A percentile compares a stretch with the other conserved stretches of the same genome.
phyloP scores from a whole-genome alignment of 768 basidiomycete species.

The Panaeolus cyanescens region DNA sequence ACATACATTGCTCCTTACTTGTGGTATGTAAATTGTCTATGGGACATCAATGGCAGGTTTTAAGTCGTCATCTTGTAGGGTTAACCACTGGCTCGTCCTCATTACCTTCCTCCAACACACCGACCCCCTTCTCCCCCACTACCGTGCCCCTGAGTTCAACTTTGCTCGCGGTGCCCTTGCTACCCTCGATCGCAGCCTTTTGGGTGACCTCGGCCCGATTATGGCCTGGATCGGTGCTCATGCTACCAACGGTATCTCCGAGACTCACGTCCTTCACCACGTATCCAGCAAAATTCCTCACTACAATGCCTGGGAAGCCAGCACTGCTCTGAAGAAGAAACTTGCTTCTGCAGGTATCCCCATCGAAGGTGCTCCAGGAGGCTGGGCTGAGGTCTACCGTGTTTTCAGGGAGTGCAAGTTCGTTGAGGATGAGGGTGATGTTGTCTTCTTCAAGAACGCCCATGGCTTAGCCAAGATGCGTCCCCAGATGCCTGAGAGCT shows the following conservation, averaged over 20 bases:
- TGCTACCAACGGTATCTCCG: constrained; percentile 90
- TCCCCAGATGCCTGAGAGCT: constrained; percentile 63
- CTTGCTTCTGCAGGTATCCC: constrained; percentile 63
- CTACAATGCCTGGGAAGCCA: constrained; percentile 94
- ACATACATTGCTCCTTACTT: constrained; percentile 90
- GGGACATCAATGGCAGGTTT: not conserved
- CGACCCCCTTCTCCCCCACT: constrained; percentile 93
- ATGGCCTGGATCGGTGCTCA: constrained; percentile 86
- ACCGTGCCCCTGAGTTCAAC: constrained; percentile 85
- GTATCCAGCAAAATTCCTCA: constrained; percentile 96
- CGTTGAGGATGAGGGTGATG: constrained; percentile 91
- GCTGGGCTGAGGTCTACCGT: constrained; percentile 81
- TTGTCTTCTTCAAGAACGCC: constrained; percentile 91
- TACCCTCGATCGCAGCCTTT: constrained; percentile 83
- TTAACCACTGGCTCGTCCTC: constrained; percentile 93
- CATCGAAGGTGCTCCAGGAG: constrained; percentile 71
- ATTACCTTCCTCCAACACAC: constrained; percentile 99
- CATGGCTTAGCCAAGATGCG: constrained; percentile 72
- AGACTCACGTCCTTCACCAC: constrained; percentile 93
- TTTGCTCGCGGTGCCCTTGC: constrained; percentile 93
- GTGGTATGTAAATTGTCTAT: constrained; percentile 43
- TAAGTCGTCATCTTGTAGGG: constrained; percentile 37
- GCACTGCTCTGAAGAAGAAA: constrained; percentile 78
- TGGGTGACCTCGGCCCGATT: constrained; percentile 76
- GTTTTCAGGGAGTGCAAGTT: constrained; percentile 87